Evolutionary conservation across 2,329 filamentous ascomycete genomes (phyloP).

Genomic region (Volutella citrinella): DNA sequence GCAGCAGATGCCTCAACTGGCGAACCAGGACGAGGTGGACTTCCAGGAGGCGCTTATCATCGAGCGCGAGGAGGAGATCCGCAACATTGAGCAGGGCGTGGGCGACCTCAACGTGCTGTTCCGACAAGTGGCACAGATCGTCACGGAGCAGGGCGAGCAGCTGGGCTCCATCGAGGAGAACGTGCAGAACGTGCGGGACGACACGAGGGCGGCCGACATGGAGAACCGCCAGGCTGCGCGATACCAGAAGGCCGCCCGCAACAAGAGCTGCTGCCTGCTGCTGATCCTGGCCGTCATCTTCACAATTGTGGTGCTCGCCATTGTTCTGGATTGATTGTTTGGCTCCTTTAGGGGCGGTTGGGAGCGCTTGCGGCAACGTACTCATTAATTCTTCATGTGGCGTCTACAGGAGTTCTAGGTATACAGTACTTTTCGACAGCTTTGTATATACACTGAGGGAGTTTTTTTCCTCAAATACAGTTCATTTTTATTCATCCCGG

Average conservation of each 20-base stretch:
- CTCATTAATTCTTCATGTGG: constrained; percentile 16
- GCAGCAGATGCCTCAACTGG: constrained; percentile 70
- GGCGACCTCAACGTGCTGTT: constrained; percentile 96
- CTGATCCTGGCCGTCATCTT: constrained; percentile 86
- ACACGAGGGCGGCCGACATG: constrained; percentile 80
- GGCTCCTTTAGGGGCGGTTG: too few relatives aligned
- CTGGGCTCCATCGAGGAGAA: constrained; percentile 86
- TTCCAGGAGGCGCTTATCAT: constrained; percentile 96
- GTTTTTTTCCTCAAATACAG: too few relatives aligned
- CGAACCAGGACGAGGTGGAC: constrained; percentile 90
- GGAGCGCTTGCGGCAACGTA: too few relatives aligned
- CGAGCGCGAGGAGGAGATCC: constrained; percentile 94
- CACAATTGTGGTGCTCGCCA: constrained; percentile 84
- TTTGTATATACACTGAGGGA: constrained; percentile 18
- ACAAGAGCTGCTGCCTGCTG: constrained; percentile 89
- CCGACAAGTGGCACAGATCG: constrained; percentile 96
- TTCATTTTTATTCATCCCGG: too few relatives aligned
- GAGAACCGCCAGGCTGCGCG: constrained; percentile 82
- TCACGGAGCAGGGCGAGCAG: constrained; percentile 87
- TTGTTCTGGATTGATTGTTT: constrained; percentile 63
- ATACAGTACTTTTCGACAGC: constrained; percentile 19
- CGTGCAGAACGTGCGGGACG: constrained; percentile 75
- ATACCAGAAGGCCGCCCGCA: constrained; percentile 93
- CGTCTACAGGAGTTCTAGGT: constrained; percentile 24
- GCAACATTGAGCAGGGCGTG: constrained; percentile 95